Evolutionary conservation across 345 rosid species (phyloP).

Genomic region (Citrus trifoliata): DNA sequence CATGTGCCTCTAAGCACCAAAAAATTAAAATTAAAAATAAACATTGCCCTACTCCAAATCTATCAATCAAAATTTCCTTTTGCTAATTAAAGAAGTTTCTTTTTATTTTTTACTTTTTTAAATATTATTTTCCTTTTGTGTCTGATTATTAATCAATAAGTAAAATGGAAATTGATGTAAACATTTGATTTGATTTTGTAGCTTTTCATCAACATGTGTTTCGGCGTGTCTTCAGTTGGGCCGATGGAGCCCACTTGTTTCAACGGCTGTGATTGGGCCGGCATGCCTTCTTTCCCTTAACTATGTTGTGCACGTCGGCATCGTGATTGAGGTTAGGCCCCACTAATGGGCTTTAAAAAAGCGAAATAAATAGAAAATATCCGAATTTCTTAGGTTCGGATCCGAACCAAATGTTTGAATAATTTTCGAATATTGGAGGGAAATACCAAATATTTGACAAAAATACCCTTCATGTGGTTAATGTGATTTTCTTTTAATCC

Average conservation of each 20-base stretch:
- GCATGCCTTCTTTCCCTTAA: conserved; percentile 14
- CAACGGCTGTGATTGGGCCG: conserved; percentile 32
- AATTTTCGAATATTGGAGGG: conserved; percentile 37
- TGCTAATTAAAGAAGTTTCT: neutral
- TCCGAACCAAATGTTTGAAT: conserved; percentile 51
- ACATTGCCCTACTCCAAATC: neutral
- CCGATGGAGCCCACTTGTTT: conserved; percentile 26
- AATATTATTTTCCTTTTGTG: no score
- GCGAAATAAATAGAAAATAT: neutral
- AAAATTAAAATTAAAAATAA: neutral
- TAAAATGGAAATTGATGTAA: neutral
- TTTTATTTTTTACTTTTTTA: no score
- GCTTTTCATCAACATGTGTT: neutral
- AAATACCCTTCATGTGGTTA: neutral
- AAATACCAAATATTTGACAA: conserved; percentile 13
- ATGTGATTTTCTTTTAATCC: neutral
- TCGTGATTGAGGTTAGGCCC: conserved; percentile 20
- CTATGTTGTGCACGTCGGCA: conserved; percentile 20
- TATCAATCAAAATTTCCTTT: neutral
- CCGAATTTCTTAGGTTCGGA: conserved; percentile 42
- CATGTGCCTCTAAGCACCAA: neutral
- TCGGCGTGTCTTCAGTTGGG: conserved; percentile 16
- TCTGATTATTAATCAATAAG: no score
- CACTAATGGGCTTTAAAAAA: conserved; percentile 12
- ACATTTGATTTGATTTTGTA: neutral